Evolutionary conservation across 2,329 filamentous ascomycete genomes (phyloP).

Genomic region (Xylariaceae sp.): DNA sequence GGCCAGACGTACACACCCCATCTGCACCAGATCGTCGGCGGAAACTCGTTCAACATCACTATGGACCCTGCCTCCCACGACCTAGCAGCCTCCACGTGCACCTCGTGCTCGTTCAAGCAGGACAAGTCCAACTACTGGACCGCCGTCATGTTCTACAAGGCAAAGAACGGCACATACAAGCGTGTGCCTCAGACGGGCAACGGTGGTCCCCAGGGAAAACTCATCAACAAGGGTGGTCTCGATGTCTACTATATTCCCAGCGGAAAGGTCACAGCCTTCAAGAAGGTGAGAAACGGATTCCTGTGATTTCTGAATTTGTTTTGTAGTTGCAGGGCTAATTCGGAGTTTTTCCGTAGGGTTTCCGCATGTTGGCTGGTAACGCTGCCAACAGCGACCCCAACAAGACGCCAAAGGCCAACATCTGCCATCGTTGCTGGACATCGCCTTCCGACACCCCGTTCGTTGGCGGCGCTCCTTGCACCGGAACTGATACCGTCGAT

Average conservation of each 20-base stretch:
- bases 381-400: constrained; percentile 50
- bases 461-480: constrained; percentile 57
- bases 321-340: no score
- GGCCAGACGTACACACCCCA: constrained; percentile 53
- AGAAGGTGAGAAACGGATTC: constrained; percentile 41
- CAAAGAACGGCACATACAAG: constrained; percentile 51
- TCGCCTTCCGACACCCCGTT: constrained; percentile 54
- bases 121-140: constrained; percentile 57
- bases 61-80: constrained; percentile 49
- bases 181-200: constrained; percentile 54
- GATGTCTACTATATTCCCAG: constrained; percentile 54
- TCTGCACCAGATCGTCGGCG: constrained; percentile 55
- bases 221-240: constrained; percentile 52
- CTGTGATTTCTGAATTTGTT: no score
- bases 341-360: constrained; percentile 42
- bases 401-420: constrained; percentile 49
- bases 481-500: constrained; percentile 56
- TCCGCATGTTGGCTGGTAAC: constrained; percentile 55
- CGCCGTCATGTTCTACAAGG: constrained; percentile 54
- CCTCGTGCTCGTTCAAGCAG: constrained; percentile 52
- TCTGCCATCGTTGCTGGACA: constrained; percentile 57
- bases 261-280: constrained; percentile 51
- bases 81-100: constrained; percentile 49
- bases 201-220: constrained; percentile 51
- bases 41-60: constrained; percentile 53